A percentile compares a stretch with the other conserved stretches of the same genome.
These are phyloP conservation scores for Trichoderma sp. DNA, from an alignment of 2,329 filamentous ascomycete species.

Conservation along the genomic window DNA sequence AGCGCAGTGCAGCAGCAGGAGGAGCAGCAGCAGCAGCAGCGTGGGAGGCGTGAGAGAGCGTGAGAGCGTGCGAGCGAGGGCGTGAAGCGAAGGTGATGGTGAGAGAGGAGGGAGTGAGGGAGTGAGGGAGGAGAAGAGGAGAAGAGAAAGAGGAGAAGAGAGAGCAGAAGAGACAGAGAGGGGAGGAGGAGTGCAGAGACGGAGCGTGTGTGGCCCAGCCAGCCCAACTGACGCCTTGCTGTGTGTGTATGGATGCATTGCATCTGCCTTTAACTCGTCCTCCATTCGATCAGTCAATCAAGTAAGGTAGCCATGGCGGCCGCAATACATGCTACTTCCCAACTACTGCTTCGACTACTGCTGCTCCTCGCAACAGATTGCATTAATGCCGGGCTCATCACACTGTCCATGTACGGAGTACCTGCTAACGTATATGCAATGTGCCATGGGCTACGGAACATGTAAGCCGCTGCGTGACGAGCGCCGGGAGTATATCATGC, in stretches of 20 bases:
- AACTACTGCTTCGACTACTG: too few species aligned
- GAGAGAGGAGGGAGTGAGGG: too few species aligned
- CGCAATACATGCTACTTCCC: too few species aligned
- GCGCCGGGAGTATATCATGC: conserved; percentile 14
- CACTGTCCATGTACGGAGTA: background rate
- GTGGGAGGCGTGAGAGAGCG: background rate
- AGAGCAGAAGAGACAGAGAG: too few species aligned
- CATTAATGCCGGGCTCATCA: background rate
- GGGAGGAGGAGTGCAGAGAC: too few species aligned
- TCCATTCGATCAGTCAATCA: background rate
- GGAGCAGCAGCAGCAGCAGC: too few species aligned
- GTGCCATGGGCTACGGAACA: background rate
- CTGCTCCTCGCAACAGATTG: too few species aligned
- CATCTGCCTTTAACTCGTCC: background rate
- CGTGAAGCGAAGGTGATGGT: too few species aligned
- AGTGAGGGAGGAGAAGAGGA: background rate
- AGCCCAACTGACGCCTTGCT: background rate
- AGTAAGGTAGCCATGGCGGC: background rate
- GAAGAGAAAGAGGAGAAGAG: too few species aligned
- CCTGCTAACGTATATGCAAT: background rate
- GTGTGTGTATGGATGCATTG: background rate
- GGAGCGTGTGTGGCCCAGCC: background rate
- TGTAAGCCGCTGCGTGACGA: conserved; percentile 6
- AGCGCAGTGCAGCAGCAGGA: background rate
- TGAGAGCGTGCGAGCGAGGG: background rate